Base-by-base conservation (phyloP, 192 early-diverging fungal genomes). In the Coemansia sp. region DNA sequence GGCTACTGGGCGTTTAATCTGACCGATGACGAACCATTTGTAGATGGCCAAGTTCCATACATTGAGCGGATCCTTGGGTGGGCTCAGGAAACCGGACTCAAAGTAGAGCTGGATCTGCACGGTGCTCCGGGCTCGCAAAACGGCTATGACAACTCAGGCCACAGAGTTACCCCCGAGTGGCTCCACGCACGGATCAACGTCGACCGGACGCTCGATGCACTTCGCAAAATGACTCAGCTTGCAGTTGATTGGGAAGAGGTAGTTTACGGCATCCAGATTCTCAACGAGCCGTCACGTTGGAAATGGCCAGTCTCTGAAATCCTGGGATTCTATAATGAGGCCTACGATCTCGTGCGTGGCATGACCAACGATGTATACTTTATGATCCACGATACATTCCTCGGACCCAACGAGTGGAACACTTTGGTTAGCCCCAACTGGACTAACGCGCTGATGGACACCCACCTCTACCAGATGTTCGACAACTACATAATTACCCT, bases 41-140 rank as follows among this genome's bases (percentile, higher is more conserved):
- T 70, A 9, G 66, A 69, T 40, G 66, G 68, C n/a, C 68, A 81
- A 45, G 42, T 83, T 0, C 73, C 69, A 1, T 88, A 90, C 43
- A 51, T 90, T 30, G 63, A 76, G 56, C 65, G 73, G 1, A 46
- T 74, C 7, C 74, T 85, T 5, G 60, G 65, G 5, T 83, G 74
- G 70, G 81, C 82, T 14, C 69, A 78, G 23, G 81, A 83, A 31
- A 63, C 75, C 14, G 65, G 69, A 0, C 67, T 85, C 33, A 79
- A 82, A 24, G 84, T 80, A n/a, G 74, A 83, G 27, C 58, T 85
- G 11, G 84, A 85, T 48, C 47, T 85, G 35, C 84, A 85, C 29
- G 84, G 84, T 27, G 67, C 78, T 3, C 84, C 84, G 0, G 84
- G 84, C 7, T 85, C 84, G 23, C 84, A 85, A 60, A 85, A 85